These are phyloP conservation scores for Eucalyptus pauciflora DNA, from an alignment of 345 rosid species.

Conservation along the genomic window DNA sequence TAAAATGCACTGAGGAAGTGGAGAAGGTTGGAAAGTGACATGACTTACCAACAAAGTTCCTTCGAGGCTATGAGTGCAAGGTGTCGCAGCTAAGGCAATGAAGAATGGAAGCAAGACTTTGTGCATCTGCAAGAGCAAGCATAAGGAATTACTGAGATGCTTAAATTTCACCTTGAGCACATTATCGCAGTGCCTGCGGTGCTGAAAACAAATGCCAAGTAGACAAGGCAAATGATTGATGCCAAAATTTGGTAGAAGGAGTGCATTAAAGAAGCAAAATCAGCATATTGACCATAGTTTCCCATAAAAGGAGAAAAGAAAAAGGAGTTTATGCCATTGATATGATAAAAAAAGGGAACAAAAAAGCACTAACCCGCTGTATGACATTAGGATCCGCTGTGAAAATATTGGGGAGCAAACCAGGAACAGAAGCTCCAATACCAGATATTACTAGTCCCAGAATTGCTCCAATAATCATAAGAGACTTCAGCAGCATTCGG, in stretches of 20 bases:
- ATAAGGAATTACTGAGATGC: neutral
- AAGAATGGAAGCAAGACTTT: slow-evolving; percentile 31
- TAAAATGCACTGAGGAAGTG: neutral
- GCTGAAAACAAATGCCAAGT: neutral
- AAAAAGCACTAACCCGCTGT: slow-evolving; percentile 17
- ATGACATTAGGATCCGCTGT: slow-evolving; percentile 28
- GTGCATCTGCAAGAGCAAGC: slow-evolving; percentile 24
- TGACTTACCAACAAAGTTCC: slow-evolving; percentile 38
- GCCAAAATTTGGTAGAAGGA: neutral
- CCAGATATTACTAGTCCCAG: slow-evolving; percentile 23
- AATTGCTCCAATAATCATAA: slow-evolving; percentile 26
- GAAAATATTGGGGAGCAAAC: slow-evolving; percentile 37
- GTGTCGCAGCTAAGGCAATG: slow-evolving; percentile 23
- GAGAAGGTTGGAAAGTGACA: neutral
- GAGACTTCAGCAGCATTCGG: slow-evolving; percentile 36
- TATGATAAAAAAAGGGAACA: neutral
- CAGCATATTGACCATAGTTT: neutral
- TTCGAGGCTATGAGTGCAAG: slow-evolving; percentile 39
- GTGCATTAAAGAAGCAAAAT: neutral
- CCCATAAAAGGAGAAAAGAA: neutral
- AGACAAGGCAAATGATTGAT: neutral
- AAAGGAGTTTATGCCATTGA: neutral
- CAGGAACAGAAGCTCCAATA: slow-evolving; percentile 35
- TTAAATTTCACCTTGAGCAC: neutral
- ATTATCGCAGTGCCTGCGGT: neutral